Base-by-base conservation (phyloP, 345 rosid species). In the Cardiospermum halicacabum region DNA sequence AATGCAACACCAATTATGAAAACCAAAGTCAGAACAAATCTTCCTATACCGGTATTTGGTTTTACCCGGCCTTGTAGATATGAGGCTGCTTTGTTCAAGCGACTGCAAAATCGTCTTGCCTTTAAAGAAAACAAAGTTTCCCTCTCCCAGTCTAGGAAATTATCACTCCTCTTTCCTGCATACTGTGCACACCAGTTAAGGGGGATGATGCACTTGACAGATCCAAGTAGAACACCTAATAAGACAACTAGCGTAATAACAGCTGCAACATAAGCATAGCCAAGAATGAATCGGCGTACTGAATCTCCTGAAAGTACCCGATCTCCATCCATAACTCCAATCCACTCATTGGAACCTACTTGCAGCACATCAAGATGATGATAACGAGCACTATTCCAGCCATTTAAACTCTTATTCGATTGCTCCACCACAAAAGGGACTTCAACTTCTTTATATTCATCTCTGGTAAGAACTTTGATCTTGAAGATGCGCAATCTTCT, bases 271-370 rank as follows among this genome's bases (percentile, higher is more conserved):
- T 86, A 89, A 61, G 82, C 74, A 68, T 84, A 91, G 25, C 99
- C 99, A 8, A 94, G 76, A 43, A 75, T 3, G 49, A 87, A 79
- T 11, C 97, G 84, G 60, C 10, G 82, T 18, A 71, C 69, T 3
- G 73, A 40, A 40, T 91, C 85, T 9, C 97, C 99, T 37, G 99
- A 89, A 31, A 77, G 81, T 7, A 89, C 96, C 16, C 93, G 86
- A 56, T 91, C 99, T 19, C 99, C 99, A 61, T 94, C 96, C 80
- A 89, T 74, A 50, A 91, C 74, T 57, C 81, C 97, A 51, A 94
- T 70, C 92, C 87, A 94, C 63, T 80, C 78, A 68, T 97, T 93
- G 13, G 99, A 84, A 53, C 84, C 77, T 49, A 94, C 65, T 76
- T 83, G 91, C 67, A 84, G 85, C 55, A 78, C 90, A 66, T 89